Conservation (phyloP, 1,139 yeast species). For the Candida dubliniensis region DNA sequence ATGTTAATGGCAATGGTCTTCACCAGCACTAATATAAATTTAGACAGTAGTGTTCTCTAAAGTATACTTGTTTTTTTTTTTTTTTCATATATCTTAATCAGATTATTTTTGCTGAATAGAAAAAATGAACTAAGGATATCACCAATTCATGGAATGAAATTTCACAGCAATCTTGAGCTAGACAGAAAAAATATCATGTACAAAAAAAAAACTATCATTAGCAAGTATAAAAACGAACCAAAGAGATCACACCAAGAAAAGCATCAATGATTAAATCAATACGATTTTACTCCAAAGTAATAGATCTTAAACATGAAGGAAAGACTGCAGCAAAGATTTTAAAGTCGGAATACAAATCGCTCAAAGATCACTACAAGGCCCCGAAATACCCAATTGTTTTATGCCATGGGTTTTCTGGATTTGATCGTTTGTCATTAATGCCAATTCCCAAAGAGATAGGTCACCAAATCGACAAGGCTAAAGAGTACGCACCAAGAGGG, state of each 20-base stretch:
- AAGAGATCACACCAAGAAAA: background rate
- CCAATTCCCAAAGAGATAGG: slow-evolving; percentile 28
- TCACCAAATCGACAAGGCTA: slow-evolving; percentile 18
- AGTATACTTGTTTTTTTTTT: too few relatives aligned
- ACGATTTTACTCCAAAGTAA: slow-evolving; percentile 6
- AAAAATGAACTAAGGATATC: too few relatives aligned
- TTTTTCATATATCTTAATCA: too few relatives aligned
- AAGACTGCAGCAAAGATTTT: slow-evolving; percentile 1
- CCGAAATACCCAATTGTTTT: slow-evolving; percentile 66
- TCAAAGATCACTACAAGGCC: slow-evolving; percentile 28
- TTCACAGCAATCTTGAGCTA: too few relatives aligned
- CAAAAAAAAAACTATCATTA: too few relatives aligned
- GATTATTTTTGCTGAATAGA: too few relatives aligned
- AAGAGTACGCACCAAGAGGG: slow-evolving; percentile 21
- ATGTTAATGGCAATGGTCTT: too few relatives aligned
- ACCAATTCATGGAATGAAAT: too few relatives aligned
- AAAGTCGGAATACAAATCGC: slow-evolving; percentile 9
- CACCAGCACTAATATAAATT: too few relatives aligned
- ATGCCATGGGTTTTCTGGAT: slow-evolving; percentile 86
- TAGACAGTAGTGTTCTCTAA: too few relatives aligned
- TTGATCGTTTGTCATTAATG: slow-evolving; percentile 58
- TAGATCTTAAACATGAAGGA: slow-evolving; percentile 2
- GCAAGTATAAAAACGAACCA: too few relatives aligned
- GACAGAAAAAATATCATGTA: too few relatives aligned
- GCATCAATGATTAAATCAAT: background rate